Percentiles rank a stretch among this genome's conserved stretches.
Conservation (phyloP, 139 green algal species). For the Chlorella sp. region DNA sequence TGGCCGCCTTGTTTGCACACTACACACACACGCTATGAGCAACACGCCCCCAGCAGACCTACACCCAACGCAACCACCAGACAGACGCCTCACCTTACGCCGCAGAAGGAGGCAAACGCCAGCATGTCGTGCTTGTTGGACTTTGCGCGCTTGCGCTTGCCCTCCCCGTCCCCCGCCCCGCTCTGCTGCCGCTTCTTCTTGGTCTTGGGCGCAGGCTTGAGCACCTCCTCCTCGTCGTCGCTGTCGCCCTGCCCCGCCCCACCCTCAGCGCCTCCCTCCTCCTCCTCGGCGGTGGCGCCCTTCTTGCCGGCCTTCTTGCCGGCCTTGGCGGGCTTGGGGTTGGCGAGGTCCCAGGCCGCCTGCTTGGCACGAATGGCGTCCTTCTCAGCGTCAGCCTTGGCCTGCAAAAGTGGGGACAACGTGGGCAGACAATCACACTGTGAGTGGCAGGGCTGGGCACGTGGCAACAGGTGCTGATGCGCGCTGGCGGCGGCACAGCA, state of each 20-base stretch:
- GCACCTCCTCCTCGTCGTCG: neutral
- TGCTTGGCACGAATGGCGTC: neutral
- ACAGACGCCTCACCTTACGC: too few relatives aligned
- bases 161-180: neutral
- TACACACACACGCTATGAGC: too few relatives aligned
- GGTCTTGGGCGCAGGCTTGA: neutral
- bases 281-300: too few relatives aligned
- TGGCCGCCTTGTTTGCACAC: neutral
- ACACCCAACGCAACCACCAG: too few relatives aligned
- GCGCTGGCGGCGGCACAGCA: too few relatives aligned
- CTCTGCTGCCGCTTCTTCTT: neutral
- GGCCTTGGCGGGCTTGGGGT: neutral
- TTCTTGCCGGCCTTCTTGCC: neutral
- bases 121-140: too few relatives aligned
- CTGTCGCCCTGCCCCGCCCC: neutral
- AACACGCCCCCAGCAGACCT: too few relatives aligned
- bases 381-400: conserved; percentile 1
- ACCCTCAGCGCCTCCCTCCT: too few relatives aligned
- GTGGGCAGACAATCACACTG: neutral
- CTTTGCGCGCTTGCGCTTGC: neutral
- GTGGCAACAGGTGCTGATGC: too few relatives aligned
- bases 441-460: neutral
- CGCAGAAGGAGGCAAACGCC: too few relatives aligned
- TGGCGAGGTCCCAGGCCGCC: neutral
- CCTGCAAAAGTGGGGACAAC: neutral